Evolutionary conservation across 1,284 basidiomycete species (phyloP).

Genomic region (Cutaneotrichosporon mucoides): DNA sequence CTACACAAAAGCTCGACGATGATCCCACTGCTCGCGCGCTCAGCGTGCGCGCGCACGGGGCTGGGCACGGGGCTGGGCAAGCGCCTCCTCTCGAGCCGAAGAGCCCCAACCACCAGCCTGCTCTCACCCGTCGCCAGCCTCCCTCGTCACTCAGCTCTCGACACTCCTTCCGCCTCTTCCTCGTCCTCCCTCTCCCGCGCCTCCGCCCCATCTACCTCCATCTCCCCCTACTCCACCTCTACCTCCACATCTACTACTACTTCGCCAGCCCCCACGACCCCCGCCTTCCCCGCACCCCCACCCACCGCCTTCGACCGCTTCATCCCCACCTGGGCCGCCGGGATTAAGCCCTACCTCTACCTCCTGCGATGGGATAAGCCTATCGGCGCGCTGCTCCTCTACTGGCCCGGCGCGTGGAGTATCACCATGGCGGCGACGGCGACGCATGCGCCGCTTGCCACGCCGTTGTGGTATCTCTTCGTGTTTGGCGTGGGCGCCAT

Average conservation of each 20-base stretch:
- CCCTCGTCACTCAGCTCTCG: neutral
- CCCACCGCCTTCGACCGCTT: constrained; percentile 23
- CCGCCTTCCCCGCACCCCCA: constrained; percentile 1
- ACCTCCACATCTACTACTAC: neutral
- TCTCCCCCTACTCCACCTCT: neutral
- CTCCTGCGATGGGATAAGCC: constrained; percentile 91
- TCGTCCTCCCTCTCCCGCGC: neutral
- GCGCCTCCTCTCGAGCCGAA: neutral
- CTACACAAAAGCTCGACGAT: neutral
- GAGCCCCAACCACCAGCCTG: neutral
- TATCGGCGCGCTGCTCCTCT: constrained; percentile 85
- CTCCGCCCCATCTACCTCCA: neutral
- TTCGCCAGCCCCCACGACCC: neutral
- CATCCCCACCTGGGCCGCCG: constrained; percentile 32
- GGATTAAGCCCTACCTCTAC: constrained; percentile 67
- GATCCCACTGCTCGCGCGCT: constrained; percentile 16
- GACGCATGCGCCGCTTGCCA: constrained; percentile 60
- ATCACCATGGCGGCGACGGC: constrained; percentile 90
- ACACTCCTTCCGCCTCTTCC: neutral
- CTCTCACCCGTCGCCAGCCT: neutral
- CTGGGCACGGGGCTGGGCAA: neutral
- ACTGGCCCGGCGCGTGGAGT: constrained; percentile 95
- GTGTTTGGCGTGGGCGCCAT: constrained; percentile 88
- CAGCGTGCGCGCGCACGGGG: constrained; percentile 20
- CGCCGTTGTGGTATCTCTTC: constrained; percentile 67